Conservation (phyloP, 441 rosid species). For the Sinapis alba region DNA sequence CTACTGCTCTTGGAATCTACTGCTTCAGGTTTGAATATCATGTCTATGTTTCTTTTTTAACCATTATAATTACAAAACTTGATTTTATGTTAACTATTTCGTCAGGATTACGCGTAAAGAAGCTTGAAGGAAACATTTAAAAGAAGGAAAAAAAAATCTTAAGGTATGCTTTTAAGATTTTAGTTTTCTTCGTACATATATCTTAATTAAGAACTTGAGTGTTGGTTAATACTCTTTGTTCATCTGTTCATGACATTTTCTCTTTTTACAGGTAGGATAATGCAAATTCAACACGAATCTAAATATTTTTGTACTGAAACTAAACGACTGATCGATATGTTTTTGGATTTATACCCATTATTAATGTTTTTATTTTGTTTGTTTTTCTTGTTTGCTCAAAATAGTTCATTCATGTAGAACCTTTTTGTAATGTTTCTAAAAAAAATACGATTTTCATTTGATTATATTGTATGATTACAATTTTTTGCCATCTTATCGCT, state of each 20-base stretch:
- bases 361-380: slow-evolving; percentile 5
- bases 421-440: slow-evolving; percentile 21
- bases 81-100: background rate
- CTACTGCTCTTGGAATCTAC: slow-evolving; percentile 85
- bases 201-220: slow-evolving; percentile 13
- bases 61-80: background rate
- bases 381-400: slow-evolving; percentile 20
- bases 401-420: slow-evolving; percentile 29
- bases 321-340: slow-evolving; percentile 25
- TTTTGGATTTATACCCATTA: slow-evolving; percentile 31
- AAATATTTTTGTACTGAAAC: slow-evolving; percentile 21
- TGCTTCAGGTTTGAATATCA: slow-evolving; percentile 83
- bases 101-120: slow-evolving; percentile 89
- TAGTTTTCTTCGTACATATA: slow-evolving; percentile 1
- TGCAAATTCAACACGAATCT: slow-evolving; percentile 32
- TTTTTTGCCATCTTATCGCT: background rate
- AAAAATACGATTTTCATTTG: background rate
- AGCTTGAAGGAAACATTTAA: slow-evolving; percentile 53
- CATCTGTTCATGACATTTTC: background rate
- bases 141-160: background rate
- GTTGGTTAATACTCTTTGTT: background rate
- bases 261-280: slow-evolving; percentile 20
- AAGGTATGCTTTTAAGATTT: slow-evolving; percentile 7
- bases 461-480: background rate
- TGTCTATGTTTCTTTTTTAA: background rate